Evolutionary conservation across 352 stramenopile genomes (phyloP), one percentile per base, ranked within the genome.

Genomic region (Pythium scleroteichum): DNA sequence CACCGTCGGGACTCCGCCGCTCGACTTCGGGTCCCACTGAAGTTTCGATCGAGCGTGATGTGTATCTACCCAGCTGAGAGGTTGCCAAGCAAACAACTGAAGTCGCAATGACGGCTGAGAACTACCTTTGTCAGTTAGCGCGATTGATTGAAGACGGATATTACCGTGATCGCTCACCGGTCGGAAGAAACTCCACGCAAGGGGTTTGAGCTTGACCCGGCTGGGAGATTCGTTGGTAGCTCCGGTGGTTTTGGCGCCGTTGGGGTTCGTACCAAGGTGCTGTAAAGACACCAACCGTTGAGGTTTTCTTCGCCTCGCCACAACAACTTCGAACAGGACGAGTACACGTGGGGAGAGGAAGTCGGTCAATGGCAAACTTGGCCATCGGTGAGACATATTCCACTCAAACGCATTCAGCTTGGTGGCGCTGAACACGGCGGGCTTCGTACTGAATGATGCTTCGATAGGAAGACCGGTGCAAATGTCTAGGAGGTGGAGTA

Each of bases 101-200:
- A 92, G 50, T 10, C 73, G 78, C 32, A 70, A 48, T 29, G 29
- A 13, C 6, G 52, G 22, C 6, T 48, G 52, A 42, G 42, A 3
- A 2, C 17, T 27, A 1, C 35, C 24, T 24, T 40, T 22, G n/a
- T 48, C 48, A 16, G 45, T 23, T 4, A 57, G 17, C 2, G 42
- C 58, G 3, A 69, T 38, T 8, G 35, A 69, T 3, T 17, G 67
- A 14, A 88, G 48, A 0, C 78, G 73, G 22, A 89, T 59, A 9
- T 72, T 71, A 8, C 82, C 79, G 24, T 67, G 64, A 16, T 66
- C 73, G 13, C 67, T 87, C 20, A 90, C 71, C 1, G 75, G 67
- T 27, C 76, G 79, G 33, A 87, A 89, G 53, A 89, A 92, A 3
- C 71, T 73, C 78, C 80, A 92, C 1, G 68, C 82, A 16, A 88